phyloP scores from a whole-genome alignment of 495 filamentous ascomycete genomes.

The Clavariopsis aquatica region DNA sequence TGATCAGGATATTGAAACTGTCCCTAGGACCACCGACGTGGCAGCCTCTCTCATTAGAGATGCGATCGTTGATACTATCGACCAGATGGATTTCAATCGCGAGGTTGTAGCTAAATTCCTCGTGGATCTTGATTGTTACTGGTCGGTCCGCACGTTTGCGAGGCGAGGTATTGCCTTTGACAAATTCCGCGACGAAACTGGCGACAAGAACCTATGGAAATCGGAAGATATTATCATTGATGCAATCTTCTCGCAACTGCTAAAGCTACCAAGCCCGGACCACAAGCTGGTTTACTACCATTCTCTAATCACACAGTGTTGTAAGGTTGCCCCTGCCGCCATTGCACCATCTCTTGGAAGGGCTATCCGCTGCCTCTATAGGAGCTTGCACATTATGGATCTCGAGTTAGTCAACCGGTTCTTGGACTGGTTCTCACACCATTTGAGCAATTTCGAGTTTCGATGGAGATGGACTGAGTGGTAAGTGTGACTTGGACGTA shows the following conservation, averaged over 20 bases:
- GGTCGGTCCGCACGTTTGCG: conserved; percentile 81
- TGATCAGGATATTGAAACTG: conserved; percentile 87
- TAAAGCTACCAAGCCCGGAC: conserved; percentile 80
- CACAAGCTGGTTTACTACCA: conserved; percentile 98
- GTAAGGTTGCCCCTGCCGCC: conserved; percentile 91
- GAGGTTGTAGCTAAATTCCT: conserved; percentile 82
- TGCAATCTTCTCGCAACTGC: conserved; percentile 92
- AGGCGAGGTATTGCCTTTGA: conserved; percentile 92
- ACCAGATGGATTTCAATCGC: conserved; percentile 89
- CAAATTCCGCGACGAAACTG: conserved; percentile 72
- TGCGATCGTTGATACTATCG: conserved; percentile 87
- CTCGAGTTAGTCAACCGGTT: conserved; percentile 84
- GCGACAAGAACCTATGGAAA: conserved; percentile 82
- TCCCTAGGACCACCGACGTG: conserved; percentile 73
- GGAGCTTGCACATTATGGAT: conserved; percentile 76
- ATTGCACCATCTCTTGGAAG: conserved; percentile 94
- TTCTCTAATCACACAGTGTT: conserved; percentile 87
- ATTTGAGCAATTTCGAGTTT: conserved; percentile 98
- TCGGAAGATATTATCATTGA: conserved; percentile 97
- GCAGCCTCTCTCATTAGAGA: conserved; percentile 82
- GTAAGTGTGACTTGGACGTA: conserved; percentile 48
- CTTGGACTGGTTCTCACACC: conserved; percentile 96
- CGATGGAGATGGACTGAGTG: conserved; percentile 99
- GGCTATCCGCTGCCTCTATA: conserved; percentile 89
- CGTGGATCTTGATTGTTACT: conserved; percentile 94